These are phyloP conservation scores for Aspergillus fructus DNA, from an alignment of 2,329 filamentous ascomycete genomes.

Conservation along the genomic window DNA sequence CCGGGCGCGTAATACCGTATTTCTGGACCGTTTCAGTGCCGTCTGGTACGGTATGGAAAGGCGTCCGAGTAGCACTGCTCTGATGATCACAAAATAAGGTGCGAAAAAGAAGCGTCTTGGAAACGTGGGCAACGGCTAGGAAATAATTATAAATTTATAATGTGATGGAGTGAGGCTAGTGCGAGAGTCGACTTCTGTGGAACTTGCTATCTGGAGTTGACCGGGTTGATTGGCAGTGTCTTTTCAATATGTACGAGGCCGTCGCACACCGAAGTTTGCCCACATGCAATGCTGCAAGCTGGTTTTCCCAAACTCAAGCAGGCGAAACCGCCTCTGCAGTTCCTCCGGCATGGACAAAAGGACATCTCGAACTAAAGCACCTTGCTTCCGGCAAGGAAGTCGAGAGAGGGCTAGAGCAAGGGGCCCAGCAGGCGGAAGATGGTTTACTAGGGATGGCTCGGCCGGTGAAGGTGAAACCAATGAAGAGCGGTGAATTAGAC, in stretches of 20 bases:
- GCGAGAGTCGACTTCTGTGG: conserved; percentile 6
- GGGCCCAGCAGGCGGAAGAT: not conserved
- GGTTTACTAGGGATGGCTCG: conserved; percentile 1
- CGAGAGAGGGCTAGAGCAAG: not conserved
- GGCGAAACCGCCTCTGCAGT: not conserved
- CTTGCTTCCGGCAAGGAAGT: conserved; percentile 9
- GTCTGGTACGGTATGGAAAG: conserved; percentile 15
- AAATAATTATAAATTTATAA: not conserved
- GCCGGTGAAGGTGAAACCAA: not conserved
- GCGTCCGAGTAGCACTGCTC: not conserved
- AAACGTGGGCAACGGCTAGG: not conserved
- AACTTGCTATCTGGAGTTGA: conserved; percentile 4
- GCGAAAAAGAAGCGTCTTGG: not conserved
- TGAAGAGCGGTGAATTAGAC: not conserved
- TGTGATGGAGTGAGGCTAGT: conserved; percentile 16
- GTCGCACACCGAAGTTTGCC: not conserved
- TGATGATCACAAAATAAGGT: not conserved
- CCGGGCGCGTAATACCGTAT: conserved; percentile 13
- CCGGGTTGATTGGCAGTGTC: conserved; percentile 7
- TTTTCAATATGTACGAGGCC: not conserved
- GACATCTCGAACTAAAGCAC: not conserved
- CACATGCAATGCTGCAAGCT: not conserved
- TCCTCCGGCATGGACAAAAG: not conserved
- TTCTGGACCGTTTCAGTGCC: not conserved
- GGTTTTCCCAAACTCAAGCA: not conserved